Base-by-base conservation (phyloP, 2,329 filamentous ascomycete species). In the Talaromyces sp. region DNA sequence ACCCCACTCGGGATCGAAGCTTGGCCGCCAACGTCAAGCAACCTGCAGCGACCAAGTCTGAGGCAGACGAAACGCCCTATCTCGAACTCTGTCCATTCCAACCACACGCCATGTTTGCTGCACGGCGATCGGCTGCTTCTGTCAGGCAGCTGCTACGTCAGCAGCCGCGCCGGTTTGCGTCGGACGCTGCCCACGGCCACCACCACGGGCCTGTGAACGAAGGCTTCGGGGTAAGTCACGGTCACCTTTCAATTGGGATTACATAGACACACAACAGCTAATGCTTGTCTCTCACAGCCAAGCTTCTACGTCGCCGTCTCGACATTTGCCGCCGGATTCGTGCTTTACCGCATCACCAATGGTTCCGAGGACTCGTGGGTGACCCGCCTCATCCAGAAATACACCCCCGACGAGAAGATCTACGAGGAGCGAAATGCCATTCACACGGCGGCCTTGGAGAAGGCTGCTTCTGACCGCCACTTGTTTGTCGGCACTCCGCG, bases 401-500 rank as follows among this genome's bases (percentile, higher is more conserved):
- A 83, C 73, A 79, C 80, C 40, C 75, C 81, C 27, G 81, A 80
- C 62, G 78, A 84, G 68, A 80, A 84, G 63, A 71, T 77, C 50
- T 85, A 81, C 74, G 81, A 81, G 59, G 76, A 80, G 67, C 79
- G 82, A 67, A 89, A 88, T 70, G 81, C 82, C 60, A 70, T 88
- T 57, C 87, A 88, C 73, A 85, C 83, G 10, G 77, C 79, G 62
- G 82, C 84, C 66, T 76, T 88, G 65, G 85, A 89, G 77, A 83
- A 85, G 75, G 87, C 86, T 28, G 87, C 84, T 40, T 76, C 79
- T 57, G 87, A 90, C 72, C 78, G 84, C 64, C 83, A 87, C 66
- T 72, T 89, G 66, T 88, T 88, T 71, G 77, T 81, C 33, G 79
- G 75, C 62, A 73, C 75, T 61, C 68, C 67, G 31, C 69, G 69